Conservation (phyloP, 768 basidiomycete genomes). For the Harrya chromipes region DNA sequence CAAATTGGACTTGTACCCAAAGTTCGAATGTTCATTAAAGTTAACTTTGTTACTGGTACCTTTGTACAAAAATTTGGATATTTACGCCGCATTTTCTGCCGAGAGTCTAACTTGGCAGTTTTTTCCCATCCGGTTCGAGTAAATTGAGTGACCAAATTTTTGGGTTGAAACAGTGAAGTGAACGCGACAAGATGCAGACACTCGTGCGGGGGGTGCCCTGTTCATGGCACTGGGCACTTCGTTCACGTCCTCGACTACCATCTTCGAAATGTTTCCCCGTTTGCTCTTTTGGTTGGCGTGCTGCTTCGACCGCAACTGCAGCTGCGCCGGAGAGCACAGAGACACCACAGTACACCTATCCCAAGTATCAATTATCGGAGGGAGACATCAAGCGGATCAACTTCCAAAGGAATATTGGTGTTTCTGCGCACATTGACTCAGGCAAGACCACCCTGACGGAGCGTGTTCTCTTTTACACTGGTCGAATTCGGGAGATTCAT, state of each 20-base stretch:
- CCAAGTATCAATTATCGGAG: slow-evolving; percentile 51
- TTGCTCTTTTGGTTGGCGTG: slow-evolving; percentile 26
- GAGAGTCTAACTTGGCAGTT: slow-evolving; percentile 1
- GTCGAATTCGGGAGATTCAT: slow-evolving; percentile 92
- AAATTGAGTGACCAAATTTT: slow-evolving; percentile 9
- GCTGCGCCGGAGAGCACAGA: slow-evolving; percentile 1
- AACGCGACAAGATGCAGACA: slow-evolving; percentile 23
- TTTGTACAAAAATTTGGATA: too few relatives aligned
- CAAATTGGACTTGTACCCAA: too few relatives aligned
- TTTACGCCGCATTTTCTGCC: too few relatives aligned
- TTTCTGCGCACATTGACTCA: slow-evolving; percentile 93
- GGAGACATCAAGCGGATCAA: slow-evolving; percentile 63
- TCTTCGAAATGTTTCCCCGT: neutral
- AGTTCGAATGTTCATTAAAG: too few relatives aligned
- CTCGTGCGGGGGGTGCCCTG: slow-evolving; percentile 23
- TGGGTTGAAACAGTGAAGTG: neutral
- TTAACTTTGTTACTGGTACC: too few relatives aligned
- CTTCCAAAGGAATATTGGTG: slow-evolving; percentile 92
- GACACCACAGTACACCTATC: slow-evolving; percentile 24
- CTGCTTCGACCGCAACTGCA: slow-evolving; percentile 44
- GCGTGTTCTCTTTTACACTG: slow-evolving; percentile 93
- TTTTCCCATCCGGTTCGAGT: slow-evolving; percentile 5
- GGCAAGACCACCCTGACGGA: slow-evolving; percentile 99
- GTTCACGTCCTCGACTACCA: slow-evolving; percentile 11
- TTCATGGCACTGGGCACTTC: slow-evolving; percentile 27